Evolutionary conservation across 2,329 filamentous ascomycete genomes (phyloP).

Genomic region (Diaporthe capsici): DNA sequence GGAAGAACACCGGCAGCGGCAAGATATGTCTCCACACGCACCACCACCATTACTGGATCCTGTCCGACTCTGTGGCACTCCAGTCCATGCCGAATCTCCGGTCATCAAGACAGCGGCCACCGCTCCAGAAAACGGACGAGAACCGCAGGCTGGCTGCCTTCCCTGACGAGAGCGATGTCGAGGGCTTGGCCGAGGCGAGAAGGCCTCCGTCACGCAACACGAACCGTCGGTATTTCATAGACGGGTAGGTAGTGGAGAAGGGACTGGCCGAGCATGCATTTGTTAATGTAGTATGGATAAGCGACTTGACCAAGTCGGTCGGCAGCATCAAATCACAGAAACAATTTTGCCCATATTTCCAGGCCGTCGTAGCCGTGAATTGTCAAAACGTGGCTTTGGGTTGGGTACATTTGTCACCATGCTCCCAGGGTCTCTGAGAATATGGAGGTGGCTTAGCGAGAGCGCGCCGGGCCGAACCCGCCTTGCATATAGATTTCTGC

Average conservation of each 20-base stretch:
- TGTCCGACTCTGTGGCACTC: conserved; percentile 32
- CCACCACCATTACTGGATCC: conserved; percentile 72
- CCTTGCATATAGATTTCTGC: conserved; percentile 26
- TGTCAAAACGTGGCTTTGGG: background rate
- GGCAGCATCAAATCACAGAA: conserved; percentile 7
- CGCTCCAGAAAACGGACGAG: conserved; percentile 23
- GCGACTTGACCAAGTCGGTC: background rate
- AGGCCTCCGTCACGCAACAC: conserved; percentile 45
- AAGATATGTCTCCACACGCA: conserved; percentile 68
- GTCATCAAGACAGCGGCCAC: conserved; percentile 34
- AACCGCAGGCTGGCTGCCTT: conserved; percentile 43
- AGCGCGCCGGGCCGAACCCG: conserved; percentile 38
- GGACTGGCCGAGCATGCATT: background rate
- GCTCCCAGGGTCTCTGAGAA: background rate
- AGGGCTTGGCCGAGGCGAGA: conserved; percentile 48
- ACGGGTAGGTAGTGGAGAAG: conserved; percentile 10
- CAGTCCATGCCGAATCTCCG: conserved; percentile 27
- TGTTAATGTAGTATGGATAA: background rate
- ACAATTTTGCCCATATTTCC: background rate
- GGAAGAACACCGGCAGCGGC: background rate
- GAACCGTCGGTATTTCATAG: conserved; percentile 44
- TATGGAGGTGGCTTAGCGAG: conserved; percentile 29
- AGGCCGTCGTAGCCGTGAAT: background rate
- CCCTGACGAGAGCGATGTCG: conserved; percentile 47
- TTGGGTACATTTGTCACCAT: background rate